Evolutionary conservation across 2,329 filamentous ascomycete genomes (phyloP), one percentile per base, ranked within the genome.

Genomic region (Arthrobotrys pseudoclavata): DNA sequence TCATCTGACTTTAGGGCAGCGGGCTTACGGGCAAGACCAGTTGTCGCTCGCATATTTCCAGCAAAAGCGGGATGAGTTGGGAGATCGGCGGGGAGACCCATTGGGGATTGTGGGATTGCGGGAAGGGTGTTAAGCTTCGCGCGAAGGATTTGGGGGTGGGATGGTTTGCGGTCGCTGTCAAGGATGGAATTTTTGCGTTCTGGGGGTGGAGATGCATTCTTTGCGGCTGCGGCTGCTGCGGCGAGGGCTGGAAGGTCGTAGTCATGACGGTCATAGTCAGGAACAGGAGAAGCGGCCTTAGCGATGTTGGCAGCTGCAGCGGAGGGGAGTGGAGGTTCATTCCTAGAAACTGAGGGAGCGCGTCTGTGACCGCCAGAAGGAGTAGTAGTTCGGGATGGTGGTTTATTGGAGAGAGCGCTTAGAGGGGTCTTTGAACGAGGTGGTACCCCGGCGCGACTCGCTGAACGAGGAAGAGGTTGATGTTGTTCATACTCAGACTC

Each of bases 231-330:
- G 13, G 68, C 37, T 13, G 71, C 71, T 3, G 47, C 47, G 1
- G 75, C 75, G 18, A 79, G 75, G n/a, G 75, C 68, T 57, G 68
- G 75, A 40, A 79, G 68, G 50, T 79, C 69, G 42, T 79, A 79
- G 45, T 79, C 69, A 15, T 79, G 75, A n/a, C 68, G 68, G 31
- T 79, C 75, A 20, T 79, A 79, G 62, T 79, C 75, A 34, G 75
- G 75, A 20, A 79, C 48, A 22, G 69, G 68, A 10, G 75, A 72
- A 9, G 68, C 55, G 0, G 69, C 62, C 62, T 79, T 79, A 47
- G 53, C 37, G 37, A 74, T 74, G 31, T 67, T 70, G 5, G 63
- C 48, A 12, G 50, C 53, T 4, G 63, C 45, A 1, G 52, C 22
- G 4, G 53, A n/a, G n/a, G 75, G 69, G 10, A 69, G 55, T 34